Evolutionary conservation across 148 eudicot species (phyloP).

Genomic region (Rhododendron ovatum): DNA sequence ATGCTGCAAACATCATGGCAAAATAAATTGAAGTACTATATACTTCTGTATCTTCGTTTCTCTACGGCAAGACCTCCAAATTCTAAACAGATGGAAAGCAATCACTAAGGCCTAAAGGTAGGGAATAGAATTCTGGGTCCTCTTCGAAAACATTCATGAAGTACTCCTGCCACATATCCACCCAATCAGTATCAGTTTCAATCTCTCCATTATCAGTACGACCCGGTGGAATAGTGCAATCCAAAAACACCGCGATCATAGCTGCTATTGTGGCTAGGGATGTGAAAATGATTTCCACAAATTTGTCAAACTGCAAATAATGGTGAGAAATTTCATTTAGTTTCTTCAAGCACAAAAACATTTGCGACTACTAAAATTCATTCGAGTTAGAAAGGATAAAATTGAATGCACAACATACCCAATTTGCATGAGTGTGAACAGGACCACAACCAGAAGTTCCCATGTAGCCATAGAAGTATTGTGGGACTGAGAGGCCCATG

Average conservation of each 20-base stretch:
- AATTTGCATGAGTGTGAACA: constrained; percentile 47
- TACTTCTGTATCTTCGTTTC: too few species aligned
- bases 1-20: too few species aligned
- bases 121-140: too few species aligned
- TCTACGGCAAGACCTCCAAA: too few species aligned
- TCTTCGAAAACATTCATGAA: too few species aligned
- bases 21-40: too few species aligned
- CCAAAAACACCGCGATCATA: constrained; percentile 51
- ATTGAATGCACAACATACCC: constrained; percentile 37
- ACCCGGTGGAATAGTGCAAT: constrained; percentile 26
- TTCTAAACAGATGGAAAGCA: too few species aligned
- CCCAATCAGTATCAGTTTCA: too few species aligned
- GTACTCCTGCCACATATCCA: too few species aligned
- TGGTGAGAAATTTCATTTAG: not conserved
- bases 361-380: not conserved
- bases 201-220: too few species aligned
- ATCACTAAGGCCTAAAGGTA: too few species aligned
- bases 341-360: not conserved
- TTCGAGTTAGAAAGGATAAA: too few species aligned
- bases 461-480: constrained; percentile 61
- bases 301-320: constrained; percentile 61
- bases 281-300: constrained; percentile 65
- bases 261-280: constrained; percentile 77
- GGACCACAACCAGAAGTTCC: constrained; percentile 62
- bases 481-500: constrained; percentile 88